Evolutionary conservation across 129 eudicot genomes (phyloP).

Genomic region (Apium graveolens): DNA sequence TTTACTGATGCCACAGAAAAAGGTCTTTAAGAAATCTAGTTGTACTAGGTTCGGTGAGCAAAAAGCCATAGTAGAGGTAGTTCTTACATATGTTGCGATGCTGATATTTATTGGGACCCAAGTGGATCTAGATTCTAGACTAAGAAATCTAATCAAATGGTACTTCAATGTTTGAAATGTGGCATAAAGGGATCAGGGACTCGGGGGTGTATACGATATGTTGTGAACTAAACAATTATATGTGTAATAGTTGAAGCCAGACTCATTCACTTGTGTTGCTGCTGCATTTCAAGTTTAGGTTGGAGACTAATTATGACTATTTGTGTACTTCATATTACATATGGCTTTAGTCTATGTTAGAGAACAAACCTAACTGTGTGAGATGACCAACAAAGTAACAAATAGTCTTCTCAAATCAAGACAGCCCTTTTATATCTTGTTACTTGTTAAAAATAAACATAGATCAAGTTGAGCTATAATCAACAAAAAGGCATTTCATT

Average conservation of each 20-base stretch:
- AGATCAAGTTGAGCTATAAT: no score
- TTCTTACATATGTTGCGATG: background rate
- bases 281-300: background rate
- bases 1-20: background rate
- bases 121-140: conserved; percentile 1
- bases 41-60: background rate
- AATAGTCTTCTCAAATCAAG: no score
- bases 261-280: background rate
- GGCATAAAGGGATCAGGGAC: background rate
- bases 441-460: no score
- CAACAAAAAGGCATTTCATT: no score
- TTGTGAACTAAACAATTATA: background rate
- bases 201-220: background rate
- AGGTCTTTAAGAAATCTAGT: background rate
- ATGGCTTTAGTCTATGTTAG: no score
- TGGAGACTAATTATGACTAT: background rate
- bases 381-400: no score
- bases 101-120: background rate
- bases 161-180: background rate
- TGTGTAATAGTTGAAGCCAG: background rate
- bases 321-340: no score
- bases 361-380: no score
- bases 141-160: conserved; percentile 2
- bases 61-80: background rate
- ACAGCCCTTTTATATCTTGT: no score